Percentiles rank a stretch among this genome's conserved stretches.
phyloP scores from a whole-genome alignment of 305 asterid species.

The Fraxinus baroniana region DNA sequence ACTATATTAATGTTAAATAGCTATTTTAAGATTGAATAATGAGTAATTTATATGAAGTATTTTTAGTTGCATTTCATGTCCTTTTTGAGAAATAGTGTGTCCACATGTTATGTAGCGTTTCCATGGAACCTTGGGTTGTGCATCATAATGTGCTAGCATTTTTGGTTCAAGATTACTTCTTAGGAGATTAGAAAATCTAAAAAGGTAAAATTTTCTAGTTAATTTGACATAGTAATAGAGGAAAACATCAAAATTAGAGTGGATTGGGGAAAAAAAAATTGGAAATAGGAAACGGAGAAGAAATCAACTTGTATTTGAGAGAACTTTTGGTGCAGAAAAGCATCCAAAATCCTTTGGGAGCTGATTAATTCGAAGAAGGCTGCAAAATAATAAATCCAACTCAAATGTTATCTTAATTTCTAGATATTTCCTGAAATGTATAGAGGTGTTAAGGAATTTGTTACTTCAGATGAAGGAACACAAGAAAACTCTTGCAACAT shows the following conservation, averaged over 20 bases:
- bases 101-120: background rate
- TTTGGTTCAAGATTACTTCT: background rate
- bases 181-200: slow-evolving; percentile 2
- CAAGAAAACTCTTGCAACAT: background rate
- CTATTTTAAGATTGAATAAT: background rate
- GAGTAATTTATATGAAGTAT: background rate
- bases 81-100: background rate
- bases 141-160: background rate
- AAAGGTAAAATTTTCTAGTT: background rate
- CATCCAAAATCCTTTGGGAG: background rate
- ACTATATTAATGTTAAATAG: background rate
- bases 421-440: background rate
- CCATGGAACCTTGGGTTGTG: background rate
- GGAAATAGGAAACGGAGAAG: background rate
- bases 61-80: background rate
- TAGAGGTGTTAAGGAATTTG: background rate
- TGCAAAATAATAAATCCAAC: background rate
- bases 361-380: background rate
- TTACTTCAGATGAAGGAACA: background rate
- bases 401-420: background rate
- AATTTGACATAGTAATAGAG: background rate
- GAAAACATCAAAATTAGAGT: background rate
- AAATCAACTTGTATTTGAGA: background rate
- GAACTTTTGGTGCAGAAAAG: background rate
- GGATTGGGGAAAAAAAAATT: background rate